Evolutionary conservation across 2,329 filamentous ascomycete species (phyloP).

Genomic region (Keithomyces neogunnii): DNA sequence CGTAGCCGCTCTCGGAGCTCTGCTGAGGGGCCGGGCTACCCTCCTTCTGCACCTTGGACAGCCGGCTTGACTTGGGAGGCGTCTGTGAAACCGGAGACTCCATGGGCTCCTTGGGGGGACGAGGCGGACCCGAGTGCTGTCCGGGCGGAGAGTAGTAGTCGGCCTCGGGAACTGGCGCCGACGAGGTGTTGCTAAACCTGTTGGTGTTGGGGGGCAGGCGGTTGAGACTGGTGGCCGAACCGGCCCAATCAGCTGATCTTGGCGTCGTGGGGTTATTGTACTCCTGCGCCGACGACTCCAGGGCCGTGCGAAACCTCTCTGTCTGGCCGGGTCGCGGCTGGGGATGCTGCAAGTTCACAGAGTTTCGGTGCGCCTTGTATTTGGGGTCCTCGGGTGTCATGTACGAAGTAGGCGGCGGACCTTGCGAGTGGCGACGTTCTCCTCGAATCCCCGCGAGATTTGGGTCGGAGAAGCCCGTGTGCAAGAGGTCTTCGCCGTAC

Average conservation of each 20-base stretch:
- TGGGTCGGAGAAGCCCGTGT: constrained; percentile 46
- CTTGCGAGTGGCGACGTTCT: constrained; percentile 12
- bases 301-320: constrained; percentile 62
- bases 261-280: constrained; percentile 55
- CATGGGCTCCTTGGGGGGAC: constrained; percentile 56
- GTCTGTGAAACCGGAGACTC: constrained; percentile 32
- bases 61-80: constrained; percentile 37
- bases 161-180: constrained; percentile 21
- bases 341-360: constrained; percentile 69
- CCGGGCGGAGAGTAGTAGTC: constrained; percentile 40
- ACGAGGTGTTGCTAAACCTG: constrained; percentile 39
- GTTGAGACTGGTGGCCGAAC: constrained; percentile 50
- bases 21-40: constrained; percentile 49
- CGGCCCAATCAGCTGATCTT: constrained; percentile 52
- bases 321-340: constrained; percentile 68
- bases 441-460: constrained; percentile 26
- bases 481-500: constrained; percentile 53
- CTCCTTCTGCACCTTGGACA: constrained; percentile 41
- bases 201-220: constrained; percentile 39
- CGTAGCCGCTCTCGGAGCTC: constrained; percentile 46
- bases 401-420: constrained; percentile 40
- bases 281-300: constrained; percentile 65
- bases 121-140: constrained; percentile 38
- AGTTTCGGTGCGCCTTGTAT: constrained; percentile 75
- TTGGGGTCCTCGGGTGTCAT: constrained; percentile 61